Evolutionary conservation across 352 stramenopile genomes (phyloP).

Genomic region (Pythium chondricola): DNA sequence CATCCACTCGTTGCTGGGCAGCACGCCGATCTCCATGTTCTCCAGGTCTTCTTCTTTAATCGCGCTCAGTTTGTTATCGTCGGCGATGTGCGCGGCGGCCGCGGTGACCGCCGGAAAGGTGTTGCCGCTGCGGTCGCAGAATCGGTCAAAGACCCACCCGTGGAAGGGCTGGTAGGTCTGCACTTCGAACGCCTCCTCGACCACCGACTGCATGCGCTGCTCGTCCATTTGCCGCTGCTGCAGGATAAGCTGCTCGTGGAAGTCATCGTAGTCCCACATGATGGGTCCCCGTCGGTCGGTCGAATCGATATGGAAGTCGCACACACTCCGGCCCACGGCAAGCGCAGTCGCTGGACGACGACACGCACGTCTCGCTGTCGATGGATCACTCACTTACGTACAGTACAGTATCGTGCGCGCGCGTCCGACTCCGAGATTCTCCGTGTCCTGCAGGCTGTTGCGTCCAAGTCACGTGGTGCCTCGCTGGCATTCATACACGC

Average conservation of each 20-base stretch:
- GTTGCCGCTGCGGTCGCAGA: conserved; percentile 75
- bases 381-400: no score
- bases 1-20: conserved; percentile 68
- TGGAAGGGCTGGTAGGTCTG: conserved; percentile 79
- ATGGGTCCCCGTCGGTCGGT: no score
- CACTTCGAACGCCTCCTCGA: conserved; percentile 84
- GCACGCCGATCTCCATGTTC: conserved; percentile 51
- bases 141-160: conserved; percentile 71
- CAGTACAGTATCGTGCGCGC: no score
- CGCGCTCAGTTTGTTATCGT: conserved; percentile 46
- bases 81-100: conserved; percentile 30
- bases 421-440: no score
- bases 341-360: no score
- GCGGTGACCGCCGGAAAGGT: conserved; percentile 52
- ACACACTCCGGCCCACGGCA: no score
- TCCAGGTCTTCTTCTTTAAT: conserved; percentile 22
- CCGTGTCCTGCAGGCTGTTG: no score
- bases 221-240: conserved; percentile 10
- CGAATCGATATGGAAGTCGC: no score
- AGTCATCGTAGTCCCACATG: conserved; percentile 18
- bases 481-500: no score
- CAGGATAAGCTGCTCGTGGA: conserved; percentile 15
- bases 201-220: conserved; percentile 51
- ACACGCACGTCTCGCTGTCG: no score
- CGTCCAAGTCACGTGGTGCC: no score